Evolutionary conservation across 768 basidiomycete genomes (phyloP), one percentile per base, ranked within the genome.

Genomic region (Hypholoma fasciculare): DNA sequence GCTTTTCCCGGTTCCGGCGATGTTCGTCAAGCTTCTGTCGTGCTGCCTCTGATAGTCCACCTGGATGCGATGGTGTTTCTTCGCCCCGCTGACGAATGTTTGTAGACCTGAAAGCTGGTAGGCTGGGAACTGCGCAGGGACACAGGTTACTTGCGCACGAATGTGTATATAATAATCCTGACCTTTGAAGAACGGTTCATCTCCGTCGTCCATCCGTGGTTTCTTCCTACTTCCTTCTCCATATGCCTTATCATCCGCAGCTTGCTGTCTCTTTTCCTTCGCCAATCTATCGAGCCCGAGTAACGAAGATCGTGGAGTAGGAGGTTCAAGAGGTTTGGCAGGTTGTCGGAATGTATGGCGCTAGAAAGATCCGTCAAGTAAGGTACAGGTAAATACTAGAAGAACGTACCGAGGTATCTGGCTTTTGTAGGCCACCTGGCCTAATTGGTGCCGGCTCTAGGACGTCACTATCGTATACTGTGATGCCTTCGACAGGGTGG

Each of bases 1-100:
- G 87, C 65, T 82, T 86, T 30, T 94, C 91, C 58, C 83, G 77
- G 57, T 81, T 83, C 60, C 79, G 80, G 57, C 90, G 80, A 65
- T 93, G 74, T 61, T 96, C 95, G 56, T 95, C 94, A 27, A 98
- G 73, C 58, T 83, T 75, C 61, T 81, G 78, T 17, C 88, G 78
- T 13, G 88, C 94, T 1, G 77, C 75, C 26, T 92, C 90, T 1
- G 93, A 91, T 17, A 99, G 75, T 14, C 96, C 96, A 38, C 92
- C 90, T 2, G 92, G 88, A 68, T 96, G 92, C 17, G 96, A 96
- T 0, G 96, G 96, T 0, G 96, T 98, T 63, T 97, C 96, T 63
- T 90, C 89, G 0, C 87, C 91, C 58, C 90, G 78, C 59, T 90
- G 86, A 5, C 96, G 83, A 2, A 80, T 68, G 65, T 88, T 85